Conservation (phyloP, 2,329 filamentous ascomycete genomes). For the Neopestalotiopsis sp. region DNA sequence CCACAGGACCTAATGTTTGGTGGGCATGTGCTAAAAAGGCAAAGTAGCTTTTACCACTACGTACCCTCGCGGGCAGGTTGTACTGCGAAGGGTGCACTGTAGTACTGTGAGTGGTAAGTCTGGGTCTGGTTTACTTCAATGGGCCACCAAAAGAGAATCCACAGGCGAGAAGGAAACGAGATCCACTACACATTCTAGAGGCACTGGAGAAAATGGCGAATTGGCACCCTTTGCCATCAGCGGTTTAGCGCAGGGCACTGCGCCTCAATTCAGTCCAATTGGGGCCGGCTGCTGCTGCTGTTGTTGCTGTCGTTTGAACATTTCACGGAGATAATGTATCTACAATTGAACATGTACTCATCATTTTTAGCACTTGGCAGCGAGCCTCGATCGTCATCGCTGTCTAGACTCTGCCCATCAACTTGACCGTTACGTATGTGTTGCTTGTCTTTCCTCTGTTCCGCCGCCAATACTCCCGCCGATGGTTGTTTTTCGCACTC, state of each 20-base stretch:
- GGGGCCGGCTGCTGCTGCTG: neutral
- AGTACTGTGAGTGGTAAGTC: neutral
- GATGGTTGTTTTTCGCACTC: neutral
- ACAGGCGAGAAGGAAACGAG: neutral
- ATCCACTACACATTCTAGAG: neutral
- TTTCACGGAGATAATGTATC: neutral
- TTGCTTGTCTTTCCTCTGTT: neutral
- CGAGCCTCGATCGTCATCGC: no score
- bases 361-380: no score
- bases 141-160: neutral
- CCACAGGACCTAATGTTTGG: neutral
- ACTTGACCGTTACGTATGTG: neutral
- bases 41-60: neutral
- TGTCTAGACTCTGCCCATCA: no score
- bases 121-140: no score
- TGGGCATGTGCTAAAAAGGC: neutral
- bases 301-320: neutral
- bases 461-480: neutral
- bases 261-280: neutral
- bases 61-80: neutral
- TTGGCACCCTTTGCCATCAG: neutral
- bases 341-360: neutral
- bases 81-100: neutral
- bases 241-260: neutral
- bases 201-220: neutral